Percentiles rank a stretch among this genome's conserved stretches.
Evolutionary conservation across 139 green algal genomes (phyloP).

Genomic region (Zygnema cylindricum): DNA sequence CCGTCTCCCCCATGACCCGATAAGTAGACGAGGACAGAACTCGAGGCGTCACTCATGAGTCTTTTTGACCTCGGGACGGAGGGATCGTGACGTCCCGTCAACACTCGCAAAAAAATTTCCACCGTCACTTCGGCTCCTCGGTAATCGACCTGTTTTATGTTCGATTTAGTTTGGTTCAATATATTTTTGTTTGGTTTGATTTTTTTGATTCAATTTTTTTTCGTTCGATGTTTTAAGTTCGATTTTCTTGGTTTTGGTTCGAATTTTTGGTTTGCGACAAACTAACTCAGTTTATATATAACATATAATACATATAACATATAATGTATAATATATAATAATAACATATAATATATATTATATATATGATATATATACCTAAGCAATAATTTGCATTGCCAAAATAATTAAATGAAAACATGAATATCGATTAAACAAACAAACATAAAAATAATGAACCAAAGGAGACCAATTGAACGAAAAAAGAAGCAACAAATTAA

Average conservation of each 20-base stretch:
- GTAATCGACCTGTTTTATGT: conserved; percentile 88
- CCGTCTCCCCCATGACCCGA: conserved; percentile 79
- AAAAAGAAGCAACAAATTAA: too few relatives aligned
- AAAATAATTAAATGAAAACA: too few relatives aligned
- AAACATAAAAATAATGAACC: too few relatives aligned
- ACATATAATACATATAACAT: too few relatives aligned
- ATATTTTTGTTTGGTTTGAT: background rate
- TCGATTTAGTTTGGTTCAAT: background rate
- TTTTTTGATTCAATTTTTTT: conserved; percentile 71
- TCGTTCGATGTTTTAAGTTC: conserved; percentile 81
- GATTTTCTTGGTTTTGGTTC: background rate
- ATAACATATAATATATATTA: too few relatives aligned
- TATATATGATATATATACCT: too few relatives aligned
- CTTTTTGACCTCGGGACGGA: conserved; percentile 76
- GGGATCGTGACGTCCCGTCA: conserved; percentile 72
- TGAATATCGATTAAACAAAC: too few relatives aligned
- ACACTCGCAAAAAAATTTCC: conserved; percentile 83
- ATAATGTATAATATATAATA: too few relatives aligned
- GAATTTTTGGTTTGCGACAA: too few relatives aligned
- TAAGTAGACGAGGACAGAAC: conserved; percentile 83
- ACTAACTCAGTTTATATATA: too few relatives aligned
- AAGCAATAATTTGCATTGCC: too few relatives aligned
- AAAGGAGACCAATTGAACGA: too few relatives aligned
- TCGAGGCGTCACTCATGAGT: conserved; percentile 75
- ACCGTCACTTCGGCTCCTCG: conserved; percentile 87